Evolutionary conservation across 345 rosid genomes (phyloP).

Genomic region (Gynandropsis gynandra): DNA sequence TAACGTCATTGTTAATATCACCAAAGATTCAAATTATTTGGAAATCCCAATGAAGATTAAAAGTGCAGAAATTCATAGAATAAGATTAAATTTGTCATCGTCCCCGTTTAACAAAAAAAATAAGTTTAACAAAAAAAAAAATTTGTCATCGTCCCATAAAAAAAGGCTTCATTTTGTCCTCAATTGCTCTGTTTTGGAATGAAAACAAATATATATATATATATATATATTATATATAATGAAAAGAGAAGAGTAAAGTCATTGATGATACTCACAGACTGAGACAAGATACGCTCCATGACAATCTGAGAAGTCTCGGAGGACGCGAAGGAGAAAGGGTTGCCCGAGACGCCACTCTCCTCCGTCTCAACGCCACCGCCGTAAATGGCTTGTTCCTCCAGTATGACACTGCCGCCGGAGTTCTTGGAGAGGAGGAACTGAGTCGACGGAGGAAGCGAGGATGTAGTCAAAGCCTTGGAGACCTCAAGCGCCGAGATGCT

Average conservation of each 20-base stretch:
- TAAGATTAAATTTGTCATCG: constrained; percentile 12
- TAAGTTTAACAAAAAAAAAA: not conserved
- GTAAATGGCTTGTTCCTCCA: constrained; percentile 43
- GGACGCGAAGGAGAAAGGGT: constrained; percentile 88
- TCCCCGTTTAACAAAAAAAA: no score
- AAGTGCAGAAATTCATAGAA: no score
- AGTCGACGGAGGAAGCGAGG: constrained; percentile 30
- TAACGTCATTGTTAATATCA: no score
- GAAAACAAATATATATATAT: no score
- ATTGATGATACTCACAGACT: constrained; percentile 73
- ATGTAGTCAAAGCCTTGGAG: constrained; percentile 61
- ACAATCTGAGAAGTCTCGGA: constrained; percentile 97
- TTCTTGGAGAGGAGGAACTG: constrained; percentile 45
- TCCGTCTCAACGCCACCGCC: constrained; percentile 41
- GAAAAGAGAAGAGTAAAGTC: not conserved
- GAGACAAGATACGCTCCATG: constrained; percentile 95
- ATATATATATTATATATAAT: not conserved
- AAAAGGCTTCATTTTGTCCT: constrained; percentile 22
- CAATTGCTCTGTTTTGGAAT: constrained; percentile 25
- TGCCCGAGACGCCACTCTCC: constrained; percentile 57
- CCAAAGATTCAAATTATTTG: no score
- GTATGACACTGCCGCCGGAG: constrained; percentile 32
- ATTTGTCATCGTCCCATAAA: not conserved
- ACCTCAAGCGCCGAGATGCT: constrained; percentile 83
- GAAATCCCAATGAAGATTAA: no score